phyloP scores from a whole-genome alignment of 148 eudicot species.

The Selenicereus undatus region DNA sequence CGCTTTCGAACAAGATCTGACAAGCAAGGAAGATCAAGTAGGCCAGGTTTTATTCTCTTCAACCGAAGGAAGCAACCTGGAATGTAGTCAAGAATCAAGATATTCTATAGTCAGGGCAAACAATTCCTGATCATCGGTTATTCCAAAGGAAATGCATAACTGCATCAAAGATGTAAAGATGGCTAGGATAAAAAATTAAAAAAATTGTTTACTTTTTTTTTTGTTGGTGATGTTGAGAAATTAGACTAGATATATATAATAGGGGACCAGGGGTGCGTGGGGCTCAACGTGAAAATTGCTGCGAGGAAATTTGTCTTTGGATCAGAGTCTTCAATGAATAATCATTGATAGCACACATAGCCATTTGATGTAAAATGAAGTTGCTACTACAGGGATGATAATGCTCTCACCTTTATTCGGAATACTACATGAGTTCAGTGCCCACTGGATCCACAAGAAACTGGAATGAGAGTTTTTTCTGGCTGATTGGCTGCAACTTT shows the following conservation, averaged over 20 bases:
- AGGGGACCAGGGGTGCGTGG: no score
- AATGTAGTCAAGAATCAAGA: not conserved
- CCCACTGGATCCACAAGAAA: constrained; percentile 80
- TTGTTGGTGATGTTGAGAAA: not conserved
- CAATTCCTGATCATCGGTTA: no score
- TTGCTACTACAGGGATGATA: constrained; percentile 3
- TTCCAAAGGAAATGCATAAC: not conserved
- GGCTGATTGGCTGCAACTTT: constrained; percentile 50
- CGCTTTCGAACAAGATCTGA: constrained; percentile 19
- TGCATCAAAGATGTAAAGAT: not conserved
- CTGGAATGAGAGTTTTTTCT: constrained; percentile 42
- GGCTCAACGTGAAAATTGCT: no score
- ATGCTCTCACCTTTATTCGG: constrained; percentile 7
- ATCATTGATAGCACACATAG: not conserved
- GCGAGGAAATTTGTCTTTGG: no score
- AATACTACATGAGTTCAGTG: constrained; percentile 66
- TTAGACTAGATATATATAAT: no score
- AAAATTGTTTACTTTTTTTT: no score
- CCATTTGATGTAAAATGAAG: not conserved
- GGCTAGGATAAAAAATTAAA: not conserved
- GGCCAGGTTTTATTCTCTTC: constrained; percentile 15
- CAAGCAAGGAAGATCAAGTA: not conserved
- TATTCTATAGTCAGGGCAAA: no score
- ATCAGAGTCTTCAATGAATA: not conserved
- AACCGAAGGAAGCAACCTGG: constrained; percentile 9